A percentile compares a stretch with the other conserved stretches of the same genome.
Conservation (phyloP, 2,329 filamentous ascomycete genomes). For the Lasiodiplodia theobromae region DNA sequence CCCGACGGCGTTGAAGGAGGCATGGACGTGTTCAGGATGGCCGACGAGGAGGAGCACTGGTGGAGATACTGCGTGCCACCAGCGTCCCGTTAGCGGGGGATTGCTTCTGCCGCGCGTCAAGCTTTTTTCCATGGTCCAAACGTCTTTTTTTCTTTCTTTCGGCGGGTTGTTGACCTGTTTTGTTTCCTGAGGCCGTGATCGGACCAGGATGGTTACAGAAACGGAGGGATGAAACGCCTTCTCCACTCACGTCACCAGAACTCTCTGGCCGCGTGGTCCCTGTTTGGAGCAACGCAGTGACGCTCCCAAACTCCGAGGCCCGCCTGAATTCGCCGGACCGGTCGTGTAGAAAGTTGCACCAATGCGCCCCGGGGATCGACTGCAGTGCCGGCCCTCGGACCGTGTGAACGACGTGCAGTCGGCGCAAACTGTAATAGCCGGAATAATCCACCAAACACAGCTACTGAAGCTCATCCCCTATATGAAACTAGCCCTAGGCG, state of each 20-base stretch:
- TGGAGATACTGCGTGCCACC: conserved; percentile 23
- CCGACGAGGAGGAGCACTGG: conserved; percentile 18
- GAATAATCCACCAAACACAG: conserved; percentile 24
- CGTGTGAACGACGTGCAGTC: neutral
- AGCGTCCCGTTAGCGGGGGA: neutral
- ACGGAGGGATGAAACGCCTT: conserved; percentile 6
- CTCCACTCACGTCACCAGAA: conserved; percentile 11
- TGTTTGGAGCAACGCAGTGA: neutral
- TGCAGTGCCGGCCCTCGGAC: neutral
- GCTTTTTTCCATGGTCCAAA: neutral
- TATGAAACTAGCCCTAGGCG: conserved; percentile 23
- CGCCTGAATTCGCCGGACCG: neutral
- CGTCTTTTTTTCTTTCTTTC: neutral
- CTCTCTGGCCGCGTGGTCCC: conserved; percentile 4
- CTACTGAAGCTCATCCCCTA: conserved; percentile 4
- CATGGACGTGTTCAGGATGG: conserved; percentile 9
- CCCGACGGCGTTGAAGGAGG: conserved; percentile 5
- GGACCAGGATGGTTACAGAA: neutral
- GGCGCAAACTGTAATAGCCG: neutral
- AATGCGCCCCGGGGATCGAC: neutral
- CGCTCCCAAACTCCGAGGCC: neutral
- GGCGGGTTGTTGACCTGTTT: neutral
- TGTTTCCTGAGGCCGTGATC: conserved; percentile 12
- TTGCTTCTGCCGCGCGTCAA: conserved; percentile 10
- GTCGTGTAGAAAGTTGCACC: no score